Evolutionary conservation across 164 flowering plant genomes (phyloP), one percentile per base, ranked within the genome.

Genomic region (Echeveria elegans): DNA sequence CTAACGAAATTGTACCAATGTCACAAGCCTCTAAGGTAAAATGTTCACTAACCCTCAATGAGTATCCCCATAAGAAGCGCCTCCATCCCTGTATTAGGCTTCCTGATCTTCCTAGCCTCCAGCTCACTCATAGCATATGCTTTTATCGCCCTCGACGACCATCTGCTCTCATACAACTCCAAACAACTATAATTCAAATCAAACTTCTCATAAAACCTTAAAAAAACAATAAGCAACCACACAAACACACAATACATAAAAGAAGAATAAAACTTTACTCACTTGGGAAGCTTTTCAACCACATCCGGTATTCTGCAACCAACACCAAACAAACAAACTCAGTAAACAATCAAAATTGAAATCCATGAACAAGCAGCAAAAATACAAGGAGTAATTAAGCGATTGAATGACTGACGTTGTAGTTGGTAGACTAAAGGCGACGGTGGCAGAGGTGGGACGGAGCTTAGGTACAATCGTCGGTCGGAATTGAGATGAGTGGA

Each of bases 31-130:
- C 30, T 23, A 23, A 21, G 5, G 32, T 12, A 6, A 12, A 56
- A 19, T 12, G 16, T 56, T 14, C 61, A 56, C 61, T 28, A 28
- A 56, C 61, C 61, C 61, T 56, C 61, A 11, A 56, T 56, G 18
- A 56, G 61, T 28, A 56, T 56, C 61, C 61, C 61, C 61, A 56
- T 56, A 11, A 56, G 61, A 16, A 56, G 61, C 19, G 61, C 61
- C 32, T 56, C 61, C 1, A 32, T 56, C 18, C 61, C 61, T 1
- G 61, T 56, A 56, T 56, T 56, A 5, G 61, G 61, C 28, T 56
- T 56, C 34, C 61, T 28, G 19, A 56, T 56, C 61, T 56, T 56
- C 32, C 61, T 56, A 56, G 61, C 61, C 28, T 56, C 61, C 61
- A 56, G 32, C 61, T 56, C 61, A 56, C 34, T 56, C 61, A 56